Conservation (phyloP, 1,284 basidiomycete species). For the Tilletia caries region DNA sequence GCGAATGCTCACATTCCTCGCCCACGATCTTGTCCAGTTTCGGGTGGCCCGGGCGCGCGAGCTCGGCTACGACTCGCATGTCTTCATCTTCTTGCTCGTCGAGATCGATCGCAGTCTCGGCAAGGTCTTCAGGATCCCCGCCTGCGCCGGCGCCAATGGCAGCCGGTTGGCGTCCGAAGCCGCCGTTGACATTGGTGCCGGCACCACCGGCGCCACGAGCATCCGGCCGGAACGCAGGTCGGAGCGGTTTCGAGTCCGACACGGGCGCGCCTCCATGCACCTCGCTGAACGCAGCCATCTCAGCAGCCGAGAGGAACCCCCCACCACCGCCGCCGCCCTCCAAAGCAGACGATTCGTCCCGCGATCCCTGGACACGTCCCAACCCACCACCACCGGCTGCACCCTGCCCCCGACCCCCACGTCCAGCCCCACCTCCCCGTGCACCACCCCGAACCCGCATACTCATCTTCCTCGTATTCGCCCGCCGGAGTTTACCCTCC, state of each 20-base stretch:
- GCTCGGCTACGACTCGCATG: conserved; percentile 66
- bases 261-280: background rate
- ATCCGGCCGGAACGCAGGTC: background rate
- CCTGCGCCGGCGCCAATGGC: background rate
- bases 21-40: conserved; percentile 66
- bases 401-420: background rate
- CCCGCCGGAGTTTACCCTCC: conserved; percentile 68
- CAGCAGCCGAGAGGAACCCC: background rate
- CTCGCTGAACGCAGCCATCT: conserved; percentile 15
- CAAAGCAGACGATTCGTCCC: too few relatives aligned
- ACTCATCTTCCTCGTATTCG: conserved; percentile 50
- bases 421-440: too few relatives aligned
- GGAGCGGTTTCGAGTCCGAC: background rate
- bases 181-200: background rate
- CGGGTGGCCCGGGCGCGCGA: conserved; percentile 71
- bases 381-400: background rate
- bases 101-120: conserved; percentile 56
- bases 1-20: conserved; percentile 64
- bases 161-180: background rate
- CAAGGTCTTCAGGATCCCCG: background rate
- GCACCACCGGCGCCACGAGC: background rate
- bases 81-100: conserved; percentile 68
- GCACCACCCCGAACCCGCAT: conserved; percentile 1
- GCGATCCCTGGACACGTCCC: too few relatives aligned
- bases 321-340: too few relatives aligned